Evolutionary conservation across 331 rosid species (phyloP), one percentile per base, ranked within the genome.

Genomic region (Saraca asoca): DNA sequence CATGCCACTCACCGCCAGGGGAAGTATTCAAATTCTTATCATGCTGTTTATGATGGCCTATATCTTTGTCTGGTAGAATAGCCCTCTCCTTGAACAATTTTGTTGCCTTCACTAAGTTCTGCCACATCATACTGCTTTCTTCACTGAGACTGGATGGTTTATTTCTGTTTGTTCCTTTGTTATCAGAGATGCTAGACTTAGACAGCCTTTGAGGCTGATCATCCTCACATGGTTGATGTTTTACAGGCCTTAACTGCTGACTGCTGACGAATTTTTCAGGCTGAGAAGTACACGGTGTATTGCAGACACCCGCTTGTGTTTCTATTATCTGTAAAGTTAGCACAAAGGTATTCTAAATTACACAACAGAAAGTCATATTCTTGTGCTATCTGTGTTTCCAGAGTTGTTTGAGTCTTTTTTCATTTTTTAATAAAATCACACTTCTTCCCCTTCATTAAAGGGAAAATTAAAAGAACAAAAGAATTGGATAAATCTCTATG

Each of bases 61-160:
- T 68, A 17, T 56, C 66, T 31, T 52, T 63, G 61, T 39, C 10
- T 12, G 69, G 70, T 16, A 14, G 42, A 65, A n/a, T 51, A 2
- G 58, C 67, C 18, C 42, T 46, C 31, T 34, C 60, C 29, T 56
- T n/a, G 9, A 33, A 42, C 18, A 50, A 42, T 1, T 52, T 51
- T 41, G 42, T 34, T 8, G 33, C 85, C 58, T 74, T 46, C 24
- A 20, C 20, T 34, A 68, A 8, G 45, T 49, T 51, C 44, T 57
- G 75, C 61, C 41, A 74, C 75, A 70, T 64, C 74, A 52, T 6
- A 59, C 59, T 41, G 14, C 48, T 75, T 49, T 74, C 75, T 70
- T 68, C 65, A 48, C 67, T 68, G 5, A 31, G 0, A 13, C 49
- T 39, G 20, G 70, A 9, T 19, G 3, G 13, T 52, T 20, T 41